Evolutionary conservation across 1,284 basidiomycete genomes (phyloP), one percentile per base, ranked within the genome.

Genomic region (Cryptococcus amylolentus): DNA sequence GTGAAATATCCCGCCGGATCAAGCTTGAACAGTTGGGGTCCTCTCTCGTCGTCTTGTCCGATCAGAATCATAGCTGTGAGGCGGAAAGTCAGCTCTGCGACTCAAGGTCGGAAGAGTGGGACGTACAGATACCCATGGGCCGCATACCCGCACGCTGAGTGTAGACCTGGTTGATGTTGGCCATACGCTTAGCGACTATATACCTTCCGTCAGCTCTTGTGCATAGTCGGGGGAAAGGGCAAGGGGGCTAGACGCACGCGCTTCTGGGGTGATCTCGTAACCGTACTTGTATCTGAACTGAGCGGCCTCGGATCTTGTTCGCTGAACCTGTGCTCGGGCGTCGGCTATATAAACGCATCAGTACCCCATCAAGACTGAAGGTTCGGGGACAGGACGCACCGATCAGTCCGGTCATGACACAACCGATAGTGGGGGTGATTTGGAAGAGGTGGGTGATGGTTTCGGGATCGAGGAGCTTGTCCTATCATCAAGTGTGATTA

Each of bases 121-220:
- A 28, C 20, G 28, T 69, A 94, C 92, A 86, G 60, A 98, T 96
- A 48, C 96, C 96, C 31, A 98, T 81, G 5, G 96, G 96, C 52
- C 96, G 84, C 93, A 98, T 98, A 46, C 86, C 96, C 0, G 96
- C 96, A 61, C 91, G 84, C 79, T 98, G 95, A 0, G 95, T 98
- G 79, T 97, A 96, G 2, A 98, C 95, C 79, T 99, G 96, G 78
- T 98, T 98, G 78, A 99, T 92, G 78, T 98, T 98, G 40, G 96
- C 95, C 75, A 99, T 81, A 50, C 96, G 84, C 70, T 94, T 87
- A 38, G 96, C 91, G 44, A 99, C 77, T 78, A 61, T 1, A n/a
- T 20, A 23, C 4, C 23, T 23, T 23, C 38, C 35, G 20, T 43
- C 23, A 62, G 57, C 31, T 35, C 31, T 35, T 35, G 31, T 10